Conservation (phyloP, 371 early-diverging fungal genomes). For the Mortierella polycephala region DNA sequence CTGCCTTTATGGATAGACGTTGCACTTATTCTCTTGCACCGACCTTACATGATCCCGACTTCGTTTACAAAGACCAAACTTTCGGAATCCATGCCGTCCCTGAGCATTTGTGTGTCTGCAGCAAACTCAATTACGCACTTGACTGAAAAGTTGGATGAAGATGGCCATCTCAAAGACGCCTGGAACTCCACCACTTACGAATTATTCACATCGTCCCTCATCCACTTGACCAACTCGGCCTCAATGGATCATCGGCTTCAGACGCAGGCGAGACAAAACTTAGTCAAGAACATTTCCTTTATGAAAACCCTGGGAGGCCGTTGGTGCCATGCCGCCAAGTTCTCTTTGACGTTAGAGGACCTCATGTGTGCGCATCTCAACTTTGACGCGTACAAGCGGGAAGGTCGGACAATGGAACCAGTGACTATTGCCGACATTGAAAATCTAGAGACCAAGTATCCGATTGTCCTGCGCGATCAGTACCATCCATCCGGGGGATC, state of each 20-base stretch:
- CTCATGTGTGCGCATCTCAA: slow-evolving; percentile 26
- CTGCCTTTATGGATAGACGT: slow-evolving; percentile 30
- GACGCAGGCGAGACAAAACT: slow-evolving; percentile 21
- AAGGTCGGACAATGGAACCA: slow-evolving; percentile 24
- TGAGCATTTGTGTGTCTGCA: slow-evolving; percentile 34
- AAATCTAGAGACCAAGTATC: slow-evolving; percentile 1
- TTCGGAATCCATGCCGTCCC: slow-evolving; percentile 32
- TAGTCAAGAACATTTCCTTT: slow-evolving; percentile 11
- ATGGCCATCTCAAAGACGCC: slow-evolving; percentile 8
- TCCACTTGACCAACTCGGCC: slow-evolving; percentile 37
- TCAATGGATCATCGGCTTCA: slow-evolving; percentile 30
- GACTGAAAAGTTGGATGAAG: slow-evolving; percentile 7
- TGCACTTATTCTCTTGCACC: slow-evolving; percentile 61
- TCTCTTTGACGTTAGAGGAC: slow-evolving; percentile 19
- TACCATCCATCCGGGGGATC: slow-evolving; percentile 25
- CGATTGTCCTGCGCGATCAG: slow-evolving; percentile 28
- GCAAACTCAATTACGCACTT: slow-evolving; percentile 35
- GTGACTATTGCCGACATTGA: slow-evolving; percentile 6
- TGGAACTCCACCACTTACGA: slow-evolving; percentile 28
- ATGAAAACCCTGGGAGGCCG: slow-evolving; percentile 18
- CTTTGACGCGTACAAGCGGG: slow-evolving; percentile 25
- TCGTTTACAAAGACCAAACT: slow-evolving; percentile 28
- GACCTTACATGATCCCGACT: slow-evolving; percentile 61
- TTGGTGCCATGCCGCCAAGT: slow-evolving; percentile 32
- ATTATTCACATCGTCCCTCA: slow-evolving; percentile 20